Evolutionary conservation across 768 basidiomycete genomes (phyloP).

Genomic region (Hirschioporus abietinus): DNA sequence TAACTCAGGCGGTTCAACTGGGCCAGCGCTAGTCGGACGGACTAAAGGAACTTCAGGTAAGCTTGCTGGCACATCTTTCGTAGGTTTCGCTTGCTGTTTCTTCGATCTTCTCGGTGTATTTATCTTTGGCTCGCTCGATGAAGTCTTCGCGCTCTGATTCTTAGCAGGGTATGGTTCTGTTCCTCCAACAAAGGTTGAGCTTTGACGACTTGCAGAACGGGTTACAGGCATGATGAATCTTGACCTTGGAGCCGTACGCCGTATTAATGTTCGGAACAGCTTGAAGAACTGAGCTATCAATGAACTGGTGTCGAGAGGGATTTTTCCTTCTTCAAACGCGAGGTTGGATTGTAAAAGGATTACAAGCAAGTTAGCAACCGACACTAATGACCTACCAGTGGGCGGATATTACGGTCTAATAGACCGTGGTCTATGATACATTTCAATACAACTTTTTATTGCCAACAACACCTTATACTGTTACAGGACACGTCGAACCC

Average conservation of each 20-base stretch:
- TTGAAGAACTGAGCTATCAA: not conserved
- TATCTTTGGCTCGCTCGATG: slow-evolving; percentile 19
- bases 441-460: too few relatives aligned
- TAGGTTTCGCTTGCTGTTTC: slow-evolving; percentile 12
- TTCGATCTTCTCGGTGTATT: slow-evolving; percentile 11
- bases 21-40: slow-evolving; percentile 5
- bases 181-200: slow-evolving; percentile 7
- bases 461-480: too few relatives aligned
- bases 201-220: slow-evolving; percentile 25
- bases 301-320: too few relatives aligned
- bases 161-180: slow-evolving; percentile 6
- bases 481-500: not conserved
- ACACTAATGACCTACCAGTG: too few relatives aligned
- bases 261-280: not conserved
- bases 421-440: too few relatives aligned
- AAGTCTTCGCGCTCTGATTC: slow-evolving; percentile 9
- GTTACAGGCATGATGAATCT: slow-evolving; percentile 13
- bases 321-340: too few relatives aligned
- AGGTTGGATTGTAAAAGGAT: too few relatives aligned
- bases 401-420: too few relatives aligned
- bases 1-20: slow-evolving; percentile 24
- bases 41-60: slow-evolving; percentile 10
- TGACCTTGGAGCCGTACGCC: not conserved
- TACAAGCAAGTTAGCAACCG: too few relatives aligned
- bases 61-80: slow-evolving; percentile 4